A percentile compares a stretch with the other conserved stretches of the same genome.
Conservation (phyloP, 2,329 filamentous ascomycete species). For the Monosporascus sp. region DNA sequence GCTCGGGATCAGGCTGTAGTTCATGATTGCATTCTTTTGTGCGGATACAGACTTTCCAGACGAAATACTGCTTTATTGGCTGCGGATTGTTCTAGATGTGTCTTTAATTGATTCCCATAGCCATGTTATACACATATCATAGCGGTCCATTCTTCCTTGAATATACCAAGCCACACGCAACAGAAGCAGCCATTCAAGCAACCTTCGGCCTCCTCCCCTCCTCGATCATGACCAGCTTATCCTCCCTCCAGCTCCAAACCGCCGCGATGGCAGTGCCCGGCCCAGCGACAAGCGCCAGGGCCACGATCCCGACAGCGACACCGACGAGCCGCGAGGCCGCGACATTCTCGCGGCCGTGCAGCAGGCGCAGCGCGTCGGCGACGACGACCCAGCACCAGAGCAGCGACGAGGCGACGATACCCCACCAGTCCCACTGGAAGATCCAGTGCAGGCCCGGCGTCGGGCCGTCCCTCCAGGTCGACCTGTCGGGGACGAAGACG, state of each 20-base stretch:
- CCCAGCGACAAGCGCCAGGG: slow-evolving; percentile 14
- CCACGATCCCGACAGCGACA: slow-evolving; percentile 12
- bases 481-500: slow-evolving; percentile 18
- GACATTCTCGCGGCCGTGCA: neutral
- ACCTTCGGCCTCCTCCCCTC: slow-evolving; percentile 16
- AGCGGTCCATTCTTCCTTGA: too few relatives aligned
- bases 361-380: slow-evolving; percentile 17
- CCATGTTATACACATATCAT: too few relatives aligned
- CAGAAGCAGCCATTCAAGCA: neutral
- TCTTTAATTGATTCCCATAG: neutral
- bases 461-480: slow-evolving; percentile 12
- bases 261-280: slow-evolving; percentile 18
- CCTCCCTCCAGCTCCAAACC: slow-evolving; percentile 23
- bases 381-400: slow-evolving; percentile 20
- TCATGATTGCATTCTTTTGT: neutral
- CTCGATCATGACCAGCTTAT: slow-evolving; percentile 20
- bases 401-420: slow-evolving; percentile 17
- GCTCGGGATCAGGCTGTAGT: neutral
- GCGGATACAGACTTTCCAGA: neutral
- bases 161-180: neutral
- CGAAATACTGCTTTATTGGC: neutral
- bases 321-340: slow-evolving; percentile 7
- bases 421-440: slow-evolving; percentile 24
- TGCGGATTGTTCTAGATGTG: neutral
- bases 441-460: slow-evolving; percentile 22